phyloP scores from a whole-genome alignment of 1,139 yeast species.

The Blastobotrys capitulatus region DNA sequence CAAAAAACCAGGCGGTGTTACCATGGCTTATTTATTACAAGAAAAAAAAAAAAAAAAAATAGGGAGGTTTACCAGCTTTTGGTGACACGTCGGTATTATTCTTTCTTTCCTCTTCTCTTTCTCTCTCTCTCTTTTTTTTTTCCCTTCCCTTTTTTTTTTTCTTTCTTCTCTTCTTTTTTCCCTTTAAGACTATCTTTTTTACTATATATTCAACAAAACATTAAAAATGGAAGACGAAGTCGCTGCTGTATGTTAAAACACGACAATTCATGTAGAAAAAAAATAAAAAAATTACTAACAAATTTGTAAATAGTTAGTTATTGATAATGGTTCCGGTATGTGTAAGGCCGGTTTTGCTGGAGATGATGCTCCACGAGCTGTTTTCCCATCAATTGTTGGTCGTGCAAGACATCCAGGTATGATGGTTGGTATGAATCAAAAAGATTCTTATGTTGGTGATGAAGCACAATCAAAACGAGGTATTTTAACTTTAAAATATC shows the following conservation, averaged over 20 bases:
- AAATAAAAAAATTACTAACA: constrained; percentile 3
- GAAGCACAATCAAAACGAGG: constrained; percentile 99
- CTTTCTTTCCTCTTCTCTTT: constrained; percentile 16
- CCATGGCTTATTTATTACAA: not conserved
- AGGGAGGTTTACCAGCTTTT: not conserved
- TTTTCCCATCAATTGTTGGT: constrained; percentile 99
- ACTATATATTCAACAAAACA: constrained; percentile 1
- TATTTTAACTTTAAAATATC: constrained; percentile 97
- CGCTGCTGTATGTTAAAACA: constrained; percentile 28
- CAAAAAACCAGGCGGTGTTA: no score
- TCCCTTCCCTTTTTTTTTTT: constrained; percentile 14
- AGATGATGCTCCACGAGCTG: constrained; percentile 99
- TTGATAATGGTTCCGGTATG: constrained; percentile 99
- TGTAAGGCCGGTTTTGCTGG: constrained; percentile 99
- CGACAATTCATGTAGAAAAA: not conserved
- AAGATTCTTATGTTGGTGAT: constrained; percentile 99
- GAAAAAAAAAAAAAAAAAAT: not conserved
- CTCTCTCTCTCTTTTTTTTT: constrained; percentile 18
- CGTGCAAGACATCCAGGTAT: constrained; percentile 99
- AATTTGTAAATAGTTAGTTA: constrained; percentile 61
- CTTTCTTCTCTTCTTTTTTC: constrained; percentile 14
- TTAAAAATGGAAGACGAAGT: constrained; percentile 29
- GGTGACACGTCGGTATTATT: not conserved
- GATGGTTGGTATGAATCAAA: constrained; percentile 98
- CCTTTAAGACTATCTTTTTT: constrained; percentile 15